Conservation (phyloP, 768 basidiomycete genomes). For the Suillus fuscotomentosus region DNA sequence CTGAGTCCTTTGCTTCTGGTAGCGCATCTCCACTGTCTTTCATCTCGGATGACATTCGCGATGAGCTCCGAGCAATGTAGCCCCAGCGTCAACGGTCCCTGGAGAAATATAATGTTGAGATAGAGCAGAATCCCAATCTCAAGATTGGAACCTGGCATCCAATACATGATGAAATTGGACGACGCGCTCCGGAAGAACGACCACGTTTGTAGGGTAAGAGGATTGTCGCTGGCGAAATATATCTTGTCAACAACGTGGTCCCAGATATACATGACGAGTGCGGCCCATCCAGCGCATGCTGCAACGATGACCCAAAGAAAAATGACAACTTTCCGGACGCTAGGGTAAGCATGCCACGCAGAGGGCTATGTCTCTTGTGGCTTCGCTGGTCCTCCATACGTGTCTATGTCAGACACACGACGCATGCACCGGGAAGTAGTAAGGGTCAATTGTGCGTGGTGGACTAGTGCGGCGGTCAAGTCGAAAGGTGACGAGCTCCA, state of each 20-base stretch:
- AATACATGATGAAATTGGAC: conserved; percentile 21
- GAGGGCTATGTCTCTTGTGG: conserved; percentile 23
- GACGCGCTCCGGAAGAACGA: conserved; percentile 23
- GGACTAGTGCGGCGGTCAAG: conserved; percentile 28
- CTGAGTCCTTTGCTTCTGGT: conserved; percentile 14
- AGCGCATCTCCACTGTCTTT: conserved; percentile 24
- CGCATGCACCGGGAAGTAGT: conserved; percentile 25
- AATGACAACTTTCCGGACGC: conserved; percentile 17
- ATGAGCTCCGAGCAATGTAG: conserved; percentile 29
- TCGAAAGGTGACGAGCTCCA: conserved; percentile 34
- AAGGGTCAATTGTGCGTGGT: conserved; percentile 21
- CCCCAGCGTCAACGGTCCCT: conserved; percentile 27
- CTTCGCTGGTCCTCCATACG: conserved; percentile 9
- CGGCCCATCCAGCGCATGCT: conserved; percentile 21
- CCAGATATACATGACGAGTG: conserved; percentile 6
- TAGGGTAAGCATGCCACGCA: conserved; percentile 26
- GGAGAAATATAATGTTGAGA: conserved; percentile 20
- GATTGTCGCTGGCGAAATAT: no score
- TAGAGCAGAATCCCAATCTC: conserved; percentile 24
- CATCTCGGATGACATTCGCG: conserved; percentile 27
- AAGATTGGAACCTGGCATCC: conserved; percentile 17
- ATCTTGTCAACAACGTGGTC: no score
- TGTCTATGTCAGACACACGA: conserved; percentile 12
- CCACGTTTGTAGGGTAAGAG: no score
- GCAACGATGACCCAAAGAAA: conserved; percentile 23